Evolutionary conservation across 2,329 filamentous ascomycete species (phyloP).

Genomic region (Talaromyces sp.): DNA sequence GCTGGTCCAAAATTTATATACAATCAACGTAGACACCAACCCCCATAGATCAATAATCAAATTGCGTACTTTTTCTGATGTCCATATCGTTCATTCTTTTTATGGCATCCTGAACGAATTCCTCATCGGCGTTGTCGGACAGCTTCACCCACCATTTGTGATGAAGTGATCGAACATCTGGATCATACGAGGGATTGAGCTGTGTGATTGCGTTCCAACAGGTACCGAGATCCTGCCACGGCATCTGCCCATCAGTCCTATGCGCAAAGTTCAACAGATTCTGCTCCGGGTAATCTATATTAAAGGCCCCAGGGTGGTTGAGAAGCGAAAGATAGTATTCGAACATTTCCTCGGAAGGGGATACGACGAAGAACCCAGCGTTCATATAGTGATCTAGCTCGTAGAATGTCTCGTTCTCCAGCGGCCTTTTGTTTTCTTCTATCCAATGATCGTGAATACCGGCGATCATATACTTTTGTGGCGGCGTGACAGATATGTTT

Average conservation of each 20-base stretch:
- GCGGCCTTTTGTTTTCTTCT: not conserved
- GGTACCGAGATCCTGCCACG: constrained; percentile 33
- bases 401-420: not conserved
- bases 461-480: constrained; percentile 10
- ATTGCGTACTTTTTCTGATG: not conserved
- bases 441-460: constrained; percentile 9
- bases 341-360: constrained; percentile 33
- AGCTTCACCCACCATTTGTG: not conserved
- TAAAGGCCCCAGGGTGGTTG: constrained; percentile 28
- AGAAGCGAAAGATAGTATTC: constrained; percentile 33
- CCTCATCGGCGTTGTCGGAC: not conserved
- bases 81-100: not conserved
- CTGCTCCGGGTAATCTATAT: constrained; percentile 37
- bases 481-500: not conserved
- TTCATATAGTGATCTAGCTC: constrained; percentile 4
- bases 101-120: not conserved
- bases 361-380: constrained; percentile 35
- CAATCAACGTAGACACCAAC: not conserved
- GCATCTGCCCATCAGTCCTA: constrained; percentile 35
- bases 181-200: not conserved
- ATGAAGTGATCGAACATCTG: not conserved
- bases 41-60: not conserved
- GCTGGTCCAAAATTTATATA: not conserved
- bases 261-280: constrained; percentile 43
- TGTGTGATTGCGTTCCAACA: constrained; percentile 26